These are phyloP conservation scores for Schizophyllum commune DNA, from an alignment of 1,284 basidiomycete genomes.

Conservation along the genomic window DNA sequence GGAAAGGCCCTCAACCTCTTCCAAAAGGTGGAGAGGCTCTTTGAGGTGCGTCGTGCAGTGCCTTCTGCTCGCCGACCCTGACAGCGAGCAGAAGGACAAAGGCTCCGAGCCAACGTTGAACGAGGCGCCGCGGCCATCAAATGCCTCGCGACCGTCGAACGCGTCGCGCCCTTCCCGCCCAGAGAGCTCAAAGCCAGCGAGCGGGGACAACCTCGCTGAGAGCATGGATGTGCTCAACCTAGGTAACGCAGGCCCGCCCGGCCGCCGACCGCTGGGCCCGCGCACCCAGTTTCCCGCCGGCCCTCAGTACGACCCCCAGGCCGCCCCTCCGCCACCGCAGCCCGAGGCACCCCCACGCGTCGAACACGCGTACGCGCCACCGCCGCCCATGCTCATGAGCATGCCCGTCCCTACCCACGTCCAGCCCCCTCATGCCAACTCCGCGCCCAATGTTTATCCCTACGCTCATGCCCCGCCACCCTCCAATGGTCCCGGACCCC, in stretches of 20 bases:
- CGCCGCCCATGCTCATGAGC: not conserved
- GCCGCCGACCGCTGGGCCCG: not conserved
- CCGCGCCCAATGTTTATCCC: slow-evolving; percentile 17
- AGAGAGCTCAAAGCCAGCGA: slow-evolving; percentile 8
- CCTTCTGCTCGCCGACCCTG: not conserved
- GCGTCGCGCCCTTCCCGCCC: slow-evolving; percentile 10
- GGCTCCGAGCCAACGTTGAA: slow-evolving; percentile 5
- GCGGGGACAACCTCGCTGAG: slow-evolving; percentile 25
- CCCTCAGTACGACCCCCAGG: slow-evolving; percentile 2
- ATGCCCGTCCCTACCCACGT: slow-evolving; percentile 7
- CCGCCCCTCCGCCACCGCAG: slow-evolving; percentile 3
- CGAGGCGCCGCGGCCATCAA: slow-evolving; percentile 5
- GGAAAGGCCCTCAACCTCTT: slow-evolving; percentile 23
- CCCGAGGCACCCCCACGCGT: not conserved
- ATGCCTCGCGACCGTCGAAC: slow-evolving; percentile 18
- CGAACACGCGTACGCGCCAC: not conserved
- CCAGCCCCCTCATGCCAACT: slow-evolving; percentile 7
- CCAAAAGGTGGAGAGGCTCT: slow-evolving; percentile 17
- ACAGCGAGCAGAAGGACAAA: slow-evolving; percentile 2
- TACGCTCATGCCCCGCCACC: slow-evolving; percentile 33
- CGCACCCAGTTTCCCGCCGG: slow-evolving; percentile 5
- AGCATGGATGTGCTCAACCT: slow-evolving; percentile 31
- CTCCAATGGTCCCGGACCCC: slow-evolving; percentile 14
- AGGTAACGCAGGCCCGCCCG: not conserved
- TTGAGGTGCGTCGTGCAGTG: slow-evolving; percentile 4